Conservation (phyloP, 495 filamentous ascomycete genomes). For the Penicillium lagena region DNA sequence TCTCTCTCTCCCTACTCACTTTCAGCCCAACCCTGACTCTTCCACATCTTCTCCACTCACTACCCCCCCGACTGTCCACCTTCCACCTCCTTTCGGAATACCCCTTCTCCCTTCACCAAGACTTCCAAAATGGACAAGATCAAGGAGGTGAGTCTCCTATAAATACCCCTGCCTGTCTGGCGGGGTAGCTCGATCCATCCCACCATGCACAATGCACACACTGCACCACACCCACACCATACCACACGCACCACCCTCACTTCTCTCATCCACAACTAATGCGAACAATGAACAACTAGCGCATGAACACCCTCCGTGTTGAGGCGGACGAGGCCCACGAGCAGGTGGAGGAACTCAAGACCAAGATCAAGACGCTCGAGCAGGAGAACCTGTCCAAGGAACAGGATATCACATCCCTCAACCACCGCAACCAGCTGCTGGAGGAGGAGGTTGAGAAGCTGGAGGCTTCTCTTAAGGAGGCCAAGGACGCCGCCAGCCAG, state of each 20-base stretch:
- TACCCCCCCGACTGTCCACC: conserved; percentile 3
- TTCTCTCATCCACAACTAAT: not conserved
- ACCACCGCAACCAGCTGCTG: conserved; percentile 85
- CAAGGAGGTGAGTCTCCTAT: conserved; percentile 61
- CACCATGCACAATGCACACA: conserved; percentile 16
- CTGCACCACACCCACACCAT: not conserved
- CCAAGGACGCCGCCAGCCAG: conserved; percentile 71
- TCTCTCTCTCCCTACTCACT: conserved; percentile 6
- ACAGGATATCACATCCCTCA: conserved; percentile 92
- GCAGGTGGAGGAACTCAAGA: conserved; percentile 80
- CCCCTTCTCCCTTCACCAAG: conserved; percentile 12
- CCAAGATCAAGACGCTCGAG: conserved; percentile 81
- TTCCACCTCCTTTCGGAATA: conserved; percentile 5
- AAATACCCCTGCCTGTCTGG: conserved; percentile 21
- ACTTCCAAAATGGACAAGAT: conserved; percentile 53
- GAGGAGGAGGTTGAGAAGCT: conserved; percentile 87
- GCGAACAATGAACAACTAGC: conserved; percentile 44
- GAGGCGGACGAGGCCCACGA: conserved; percentile 77
- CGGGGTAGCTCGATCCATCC: conserved; percentile 35
- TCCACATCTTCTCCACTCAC: conserved; percentile 22
- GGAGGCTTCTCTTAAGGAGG: conserved; percentile 66
- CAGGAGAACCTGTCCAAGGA: conserved; percentile 94
- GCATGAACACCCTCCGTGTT: conserved; percentile 86
- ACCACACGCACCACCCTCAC: conserved; percentile 3
- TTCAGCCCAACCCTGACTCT: conserved; percentile 8